phyloP scores from a whole-genome alignment of 2,329 filamentous ascomycete genomes.

The Fusarium sp. region DNA sequence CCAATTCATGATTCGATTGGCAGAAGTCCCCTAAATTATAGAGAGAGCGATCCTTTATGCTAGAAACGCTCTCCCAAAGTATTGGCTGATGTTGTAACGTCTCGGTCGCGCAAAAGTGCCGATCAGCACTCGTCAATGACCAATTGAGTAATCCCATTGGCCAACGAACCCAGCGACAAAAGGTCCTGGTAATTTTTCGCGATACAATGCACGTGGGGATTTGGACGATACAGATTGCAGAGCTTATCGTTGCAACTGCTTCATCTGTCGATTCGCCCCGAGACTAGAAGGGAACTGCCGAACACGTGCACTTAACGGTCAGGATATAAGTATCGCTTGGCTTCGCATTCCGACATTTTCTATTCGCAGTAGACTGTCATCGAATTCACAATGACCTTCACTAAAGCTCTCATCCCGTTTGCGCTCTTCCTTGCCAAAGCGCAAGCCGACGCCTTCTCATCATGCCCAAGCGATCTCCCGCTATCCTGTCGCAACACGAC shows the following conservation, averaged over 20 bases:
- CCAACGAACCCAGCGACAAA: conserved; percentile 20
- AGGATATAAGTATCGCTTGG: conserved; percentile 11
- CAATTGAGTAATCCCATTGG: conserved; percentile 27
- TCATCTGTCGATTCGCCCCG: conserved; percentile 21
- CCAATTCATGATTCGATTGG: not conserved
- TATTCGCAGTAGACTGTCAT: too few relatives aligned
- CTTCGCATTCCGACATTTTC: too few relatives aligned
- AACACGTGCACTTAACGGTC: conserved; percentile 2
- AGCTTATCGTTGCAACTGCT: conserved; percentile 37
- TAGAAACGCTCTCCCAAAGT: too few relatives aligned
- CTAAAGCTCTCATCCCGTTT: conserved; percentile 22
- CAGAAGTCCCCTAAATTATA: not conserved
- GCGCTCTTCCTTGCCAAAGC: conserved; percentile 11
- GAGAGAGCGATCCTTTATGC: not conserved
- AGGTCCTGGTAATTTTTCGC: conserved; percentile 33
- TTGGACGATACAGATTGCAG: conserved; percentile 22
- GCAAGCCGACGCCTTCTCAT: conserved; percentile 22
- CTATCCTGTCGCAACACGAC: conserved; percentile 69
- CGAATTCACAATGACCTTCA: conserved; percentile 1
- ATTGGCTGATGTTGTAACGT: conserved; percentile 6
- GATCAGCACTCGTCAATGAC: conserved; percentile 21
- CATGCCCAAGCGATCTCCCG: conserved; percentile 36
- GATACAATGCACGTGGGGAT: conserved; percentile 37
- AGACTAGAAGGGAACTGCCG: not conserved
- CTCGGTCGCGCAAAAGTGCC: conserved; percentile 21